Evolutionary conservation across 768 basidiomycete genomes (phyloP).

Genomic region (Russula earlei): DNA sequence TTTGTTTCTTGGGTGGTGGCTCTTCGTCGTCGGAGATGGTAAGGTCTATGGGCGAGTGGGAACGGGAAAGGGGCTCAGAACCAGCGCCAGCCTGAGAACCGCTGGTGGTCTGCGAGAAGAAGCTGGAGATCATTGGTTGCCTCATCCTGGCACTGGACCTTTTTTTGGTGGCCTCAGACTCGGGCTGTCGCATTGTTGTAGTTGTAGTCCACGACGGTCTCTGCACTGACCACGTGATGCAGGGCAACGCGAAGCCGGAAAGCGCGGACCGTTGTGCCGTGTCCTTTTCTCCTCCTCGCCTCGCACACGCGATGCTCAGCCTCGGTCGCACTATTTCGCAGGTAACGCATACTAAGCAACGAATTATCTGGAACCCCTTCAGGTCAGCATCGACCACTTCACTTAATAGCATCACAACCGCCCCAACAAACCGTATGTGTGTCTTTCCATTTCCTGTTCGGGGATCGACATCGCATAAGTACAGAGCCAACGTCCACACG

Average conservation of each 20-base stretch:
- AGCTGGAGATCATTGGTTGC: conserved; percentile 18
- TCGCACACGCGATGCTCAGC: no score
- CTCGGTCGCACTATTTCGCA: neutral
- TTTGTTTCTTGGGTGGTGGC: conserved; percentile 12
- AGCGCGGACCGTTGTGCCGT: neutral
- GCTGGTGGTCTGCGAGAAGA: conserved; percentile 8
- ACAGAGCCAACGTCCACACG: conserved; percentile 80
- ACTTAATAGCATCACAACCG: conserved; percentile 37
- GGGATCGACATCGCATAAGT: conserved; percentile 36
- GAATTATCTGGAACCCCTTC: neutral
- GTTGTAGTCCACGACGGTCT: no score
- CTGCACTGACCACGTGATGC: no score
- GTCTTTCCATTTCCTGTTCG: neutral
- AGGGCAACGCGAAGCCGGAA: neutral
- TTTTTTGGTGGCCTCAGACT: neutral
- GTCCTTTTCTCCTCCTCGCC: no score
- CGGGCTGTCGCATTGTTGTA: no score
- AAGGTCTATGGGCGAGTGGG: conserved; percentile 16
- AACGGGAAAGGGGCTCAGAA: neutral
- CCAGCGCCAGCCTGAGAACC: neutral
- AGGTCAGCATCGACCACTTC: neutral
- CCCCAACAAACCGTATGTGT: conserved; percentile 57
- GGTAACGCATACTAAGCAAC: neutral
- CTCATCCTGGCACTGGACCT: conserved; percentile 4
- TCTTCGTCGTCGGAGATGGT: conserved; percentile 17